A percentile compares a stretch with the other conserved stretches of the same genome.
Evolutionary conservation across 306 rosid genomes (phyloP).

Genomic region (Castanea mollissima): DNA sequence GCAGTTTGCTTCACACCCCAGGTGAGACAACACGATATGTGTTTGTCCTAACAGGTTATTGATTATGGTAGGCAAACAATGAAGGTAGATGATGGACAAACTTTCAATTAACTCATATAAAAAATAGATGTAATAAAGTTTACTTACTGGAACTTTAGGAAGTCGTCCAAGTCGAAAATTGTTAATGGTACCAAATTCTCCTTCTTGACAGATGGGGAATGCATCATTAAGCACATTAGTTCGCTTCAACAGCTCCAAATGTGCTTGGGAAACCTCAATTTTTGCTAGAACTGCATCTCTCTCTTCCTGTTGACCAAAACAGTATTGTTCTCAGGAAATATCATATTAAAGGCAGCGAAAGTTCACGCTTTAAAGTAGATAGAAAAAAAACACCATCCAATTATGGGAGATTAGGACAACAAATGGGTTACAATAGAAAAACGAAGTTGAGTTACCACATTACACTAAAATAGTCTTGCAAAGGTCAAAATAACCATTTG

Average conservation of each 20-base stretch:
- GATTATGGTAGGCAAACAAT: no score
- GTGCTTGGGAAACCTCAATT: conserved; percentile 98
- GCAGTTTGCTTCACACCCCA: no score
- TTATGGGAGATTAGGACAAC: neutral
- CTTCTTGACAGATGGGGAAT: conserved; percentile 93
- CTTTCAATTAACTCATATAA: conserved; percentile 2
- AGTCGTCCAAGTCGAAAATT: conserved; percentile 97
- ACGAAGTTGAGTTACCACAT: neutral
- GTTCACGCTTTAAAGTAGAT: conserved; percentile 11
- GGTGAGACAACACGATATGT: no score
- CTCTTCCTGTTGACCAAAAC: conserved; percentile 74
- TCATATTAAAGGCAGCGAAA: neutral
- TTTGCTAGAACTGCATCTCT: conserved; percentile 90
- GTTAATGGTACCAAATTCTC: conserved; percentile 96
- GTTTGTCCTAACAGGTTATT: no score
- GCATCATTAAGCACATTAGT: conserved; percentile 95
- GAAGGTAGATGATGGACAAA: neutral
- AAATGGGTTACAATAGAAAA: neutral
- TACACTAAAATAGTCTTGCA: neutral
- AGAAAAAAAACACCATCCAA: neutral
- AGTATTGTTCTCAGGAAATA: conserved; percentile 4
- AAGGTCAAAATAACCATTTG: neutral
- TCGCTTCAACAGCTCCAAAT: conserved; percentile 84
- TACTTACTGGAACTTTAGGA: conserved; percentile 85
- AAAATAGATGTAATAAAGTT: conserved; percentile 12